These are phyloP conservation scores for Corchorus olitorius DNA, from an alignment of 345 rosid species.

Conservation along the genomic window DNA sequence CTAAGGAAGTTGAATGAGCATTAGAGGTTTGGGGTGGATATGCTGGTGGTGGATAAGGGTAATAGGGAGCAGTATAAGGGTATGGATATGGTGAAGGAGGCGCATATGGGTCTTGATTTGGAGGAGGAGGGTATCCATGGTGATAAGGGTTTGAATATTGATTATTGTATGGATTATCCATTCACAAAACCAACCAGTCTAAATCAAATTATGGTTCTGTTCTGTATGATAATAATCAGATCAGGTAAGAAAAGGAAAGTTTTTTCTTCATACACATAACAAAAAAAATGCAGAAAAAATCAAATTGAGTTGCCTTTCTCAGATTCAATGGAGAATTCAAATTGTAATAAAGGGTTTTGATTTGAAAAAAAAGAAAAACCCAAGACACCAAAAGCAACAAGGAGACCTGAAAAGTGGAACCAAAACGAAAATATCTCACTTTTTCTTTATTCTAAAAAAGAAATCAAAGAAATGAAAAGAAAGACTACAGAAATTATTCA, in stretches of 20 bases:
- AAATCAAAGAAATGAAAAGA: neutral
- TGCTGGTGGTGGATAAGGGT: constrained; percentile 39
- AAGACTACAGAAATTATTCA: neutral
- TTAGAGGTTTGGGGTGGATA: constrained; percentile 28
- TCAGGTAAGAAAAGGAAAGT: neutral
- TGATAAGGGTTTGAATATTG: constrained; percentile 53
- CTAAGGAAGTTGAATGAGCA: constrained; percentile 48
- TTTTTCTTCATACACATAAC: constrained; percentile 5
- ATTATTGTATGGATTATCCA: constrained; percentile 52
- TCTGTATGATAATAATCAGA: constrained; percentile 12
- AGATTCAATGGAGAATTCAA: constrained; percentile 12
- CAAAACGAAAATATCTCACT: neutral
- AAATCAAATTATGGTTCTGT: neutral
- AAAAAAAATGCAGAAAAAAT: neutral
- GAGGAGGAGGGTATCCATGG: constrained; percentile 56
- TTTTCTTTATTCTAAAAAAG: neutral
- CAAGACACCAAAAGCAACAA: neutral
- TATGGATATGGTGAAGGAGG: constrained; percentile 32
- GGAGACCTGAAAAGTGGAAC: neutral
- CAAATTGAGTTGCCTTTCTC: neutral
- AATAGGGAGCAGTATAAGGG: constrained; percentile 30
- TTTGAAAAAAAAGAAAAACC: neutral
- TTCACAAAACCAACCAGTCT: constrained; percentile 10
- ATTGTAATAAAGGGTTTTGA: neutral
- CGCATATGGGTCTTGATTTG: constrained; percentile 45